These are phyloP conservation scores for Colletotrichum sojae DNA, from an alignment of 2,329 filamentous ascomycete genomes.

Conservation along the genomic window DNA sequence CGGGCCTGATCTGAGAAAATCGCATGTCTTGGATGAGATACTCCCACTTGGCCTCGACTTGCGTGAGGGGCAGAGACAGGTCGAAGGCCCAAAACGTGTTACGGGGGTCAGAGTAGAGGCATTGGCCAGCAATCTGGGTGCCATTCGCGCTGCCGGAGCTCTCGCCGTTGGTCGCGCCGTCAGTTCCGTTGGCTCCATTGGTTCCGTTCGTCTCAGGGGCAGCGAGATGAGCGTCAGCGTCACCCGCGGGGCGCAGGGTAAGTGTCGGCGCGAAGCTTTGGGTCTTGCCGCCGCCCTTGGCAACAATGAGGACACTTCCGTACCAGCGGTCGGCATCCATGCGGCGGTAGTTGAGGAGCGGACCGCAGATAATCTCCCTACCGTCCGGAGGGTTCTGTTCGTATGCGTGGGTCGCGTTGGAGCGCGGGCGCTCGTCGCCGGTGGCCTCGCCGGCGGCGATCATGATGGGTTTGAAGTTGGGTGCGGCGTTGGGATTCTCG, in stretches of 20 bases:
- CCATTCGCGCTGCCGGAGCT: slow-evolving; percentile 23
- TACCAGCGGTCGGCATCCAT: slow-evolving; percentile 81
- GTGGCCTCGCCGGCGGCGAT: slow-evolving; percentile 57
- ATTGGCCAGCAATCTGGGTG: slow-evolving; percentile 62
- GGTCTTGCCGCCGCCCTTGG: slow-evolving; percentile 75
- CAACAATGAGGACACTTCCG: slow-evolving; percentile 89
- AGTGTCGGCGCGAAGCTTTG: slow-evolving; percentile 73
- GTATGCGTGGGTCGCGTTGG: slow-evolving; percentile 36
- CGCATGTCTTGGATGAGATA: slow-evolving; percentile 80
- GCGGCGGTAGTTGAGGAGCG: slow-evolving; percentile 82
- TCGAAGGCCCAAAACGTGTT: slow-evolving; percentile 96
- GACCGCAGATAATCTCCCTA: slow-evolving; percentile 77
- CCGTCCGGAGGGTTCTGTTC: slow-evolving; percentile 55
- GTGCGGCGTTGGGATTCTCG: slow-evolving; percentile 48
- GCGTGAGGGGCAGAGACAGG: slow-evolving; percentile 81
- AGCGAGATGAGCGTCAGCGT: slow-evolving; percentile 43
- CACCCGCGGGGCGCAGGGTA: slow-evolving; percentile 61
- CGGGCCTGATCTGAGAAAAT: slow-evolving; percentile 71
- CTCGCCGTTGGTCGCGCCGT: slow-evolving; percentile 49
- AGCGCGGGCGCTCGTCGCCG: slow-evolving; percentile 44
- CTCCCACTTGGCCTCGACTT: slow-evolving; percentile 80
- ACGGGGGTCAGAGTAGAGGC: slow-evolving; percentile 75
- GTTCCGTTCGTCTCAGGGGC: slow-evolving; percentile 47
- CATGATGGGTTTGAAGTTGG: slow-evolving; percentile 64
- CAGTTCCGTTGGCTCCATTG: slow-evolving; percentile 47